Percentiles rank a stretch among this genome's conserved stretches.
These are phyloP conservation scores for Polyplosphaeria fusca DNA, from an alignment of 495 filamentous ascomycete genomes.

Conservation along the genomic window DNA sequence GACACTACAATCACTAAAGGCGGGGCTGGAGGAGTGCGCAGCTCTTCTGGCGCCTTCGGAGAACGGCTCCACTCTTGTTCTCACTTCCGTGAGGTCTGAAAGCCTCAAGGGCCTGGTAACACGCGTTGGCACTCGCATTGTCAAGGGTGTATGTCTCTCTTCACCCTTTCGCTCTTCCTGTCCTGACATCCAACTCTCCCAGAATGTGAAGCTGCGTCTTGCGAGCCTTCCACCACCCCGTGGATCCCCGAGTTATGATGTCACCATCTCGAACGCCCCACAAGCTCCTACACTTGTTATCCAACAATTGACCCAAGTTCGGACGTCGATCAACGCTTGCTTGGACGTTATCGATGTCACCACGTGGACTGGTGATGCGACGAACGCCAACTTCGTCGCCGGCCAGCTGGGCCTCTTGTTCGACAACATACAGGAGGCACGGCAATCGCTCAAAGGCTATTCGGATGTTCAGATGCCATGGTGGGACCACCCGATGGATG, in stretches of 20 bases:
- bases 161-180: neutral
- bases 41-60: constrained; percentile 77
- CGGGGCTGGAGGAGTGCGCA: constrained; percentile 84
- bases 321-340: constrained; percentile 69
- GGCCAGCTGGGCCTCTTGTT: constrained; percentile 74
- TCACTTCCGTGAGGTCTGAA: constrained; percentile 85
- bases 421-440: constrained; percentile 71
- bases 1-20: constrained; percentile 71
- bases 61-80: constrained; percentile 77
- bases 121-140: constrained; percentile 47
- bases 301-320: constrained; percentile 64
- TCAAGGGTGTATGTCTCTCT: constrained; percentile 40
- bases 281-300: constrained; percentile 56
- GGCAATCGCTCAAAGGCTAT: constrained; percentile 54
- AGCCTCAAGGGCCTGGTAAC: constrained; percentile 89
- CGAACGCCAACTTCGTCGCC: constrained; percentile 65
- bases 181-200: neutral
- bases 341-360: constrained; percentile 78
- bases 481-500: constrained; percentile 55
- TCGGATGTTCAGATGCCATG: constrained; percentile 54
- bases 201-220: constrained; percentile 41
- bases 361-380: constrained; percentile 59
- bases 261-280: constrained; percentile 53
- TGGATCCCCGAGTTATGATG: constrained; percentile 52
- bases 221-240: constrained; percentile 49